Evolutionary conservation across 495 filamentous ascomycete genomes (phyloP), one percentile per base, ranked within the genome.

Genomic region (Trichoderma erinaceum): DNA sequence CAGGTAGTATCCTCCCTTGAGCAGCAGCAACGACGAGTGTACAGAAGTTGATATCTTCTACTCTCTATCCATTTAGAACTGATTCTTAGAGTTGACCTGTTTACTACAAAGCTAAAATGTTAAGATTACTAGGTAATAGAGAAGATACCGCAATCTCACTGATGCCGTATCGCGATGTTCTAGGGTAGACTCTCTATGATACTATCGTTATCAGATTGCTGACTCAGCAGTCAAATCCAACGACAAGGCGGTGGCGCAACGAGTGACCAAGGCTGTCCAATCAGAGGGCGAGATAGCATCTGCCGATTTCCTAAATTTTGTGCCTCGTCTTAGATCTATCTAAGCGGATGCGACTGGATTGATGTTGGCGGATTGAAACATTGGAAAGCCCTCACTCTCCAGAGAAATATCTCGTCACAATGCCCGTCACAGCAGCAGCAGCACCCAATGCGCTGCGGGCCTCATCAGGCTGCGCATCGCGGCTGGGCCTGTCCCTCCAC

Each of bases 261-360:
- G 11, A n/a, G 48, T 23, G 11, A 18, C 10, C 25, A 12, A 61
- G 56, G 27, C 56, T 27, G 56, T 18, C 56, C 56, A 61, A 61
- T 61, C 10, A 61, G 12, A 61, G 8, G 12, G 56, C 56, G 56
- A 0, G 56, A 61, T 15, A 4, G 13, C 4, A 16, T 12, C 56
- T 10, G 56, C 23, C 56, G 56, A 61, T 32, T 61, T 61, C 56
- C 56, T 21, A 61, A 61, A 61, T 61, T 61, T 61, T 61, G 56
- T 61, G 56, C 56, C 56, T 61, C 56, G 56, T 32, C 56, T 32
- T 4, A 32, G 15, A 25, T 38, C 35, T 38, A 32, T 61, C 56
- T 61, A 61, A 61, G 56, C 56, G 25, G 27, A 29, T 29, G 29
- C 29, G 29, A 29, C 44, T 48, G 13, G 44, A 48, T 61, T 11